phyloP scores from a whole-genome alignment of 2,329 filamentous ascomycete genomes.

The Phyllosticta capitalensis region DNA sequence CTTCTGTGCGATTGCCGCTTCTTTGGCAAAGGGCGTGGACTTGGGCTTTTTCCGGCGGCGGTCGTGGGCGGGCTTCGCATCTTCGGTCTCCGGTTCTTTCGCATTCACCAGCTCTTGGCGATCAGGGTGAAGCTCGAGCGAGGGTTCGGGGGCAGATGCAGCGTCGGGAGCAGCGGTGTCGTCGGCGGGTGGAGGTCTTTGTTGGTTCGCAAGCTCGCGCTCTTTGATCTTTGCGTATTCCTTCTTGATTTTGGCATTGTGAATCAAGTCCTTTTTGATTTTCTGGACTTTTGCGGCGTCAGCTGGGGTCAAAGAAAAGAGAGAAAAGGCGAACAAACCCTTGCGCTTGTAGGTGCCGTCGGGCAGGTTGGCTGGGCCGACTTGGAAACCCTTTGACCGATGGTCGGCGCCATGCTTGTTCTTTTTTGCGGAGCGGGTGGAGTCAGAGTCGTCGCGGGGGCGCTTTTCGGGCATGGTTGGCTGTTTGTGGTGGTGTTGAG shows the following conservation, averaged over 20 bases:
- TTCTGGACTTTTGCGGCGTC: constrained; percentile 54
- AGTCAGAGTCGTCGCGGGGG: constrained; percentile 37
- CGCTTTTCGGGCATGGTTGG: constrained; percentile 51
- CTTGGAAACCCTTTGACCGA: constrained; percentile 62
- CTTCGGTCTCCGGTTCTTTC: constrained; percentile 13
- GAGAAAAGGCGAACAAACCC: constrained; percentile 32
- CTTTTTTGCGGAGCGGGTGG: constrained; percentile 37
- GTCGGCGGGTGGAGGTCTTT: constrained; percentile 20
- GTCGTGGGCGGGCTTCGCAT: constrained; percentile 14
- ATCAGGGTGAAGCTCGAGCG: constrained; percentile 50
- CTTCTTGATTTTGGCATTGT: constrained; percentile 89
- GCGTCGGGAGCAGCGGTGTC: constrained; percentile 16
- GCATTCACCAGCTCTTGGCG: constrained; percentile 50
- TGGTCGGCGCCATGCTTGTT: constrained; percentile 12
- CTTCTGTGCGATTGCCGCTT: constrained; percentile 38
- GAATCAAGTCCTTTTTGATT: constrained; percentile 81
- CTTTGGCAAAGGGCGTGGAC: constrained; percentile 33
- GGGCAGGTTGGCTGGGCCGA: constrained; percentile 83
- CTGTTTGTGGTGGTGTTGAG: too few relatives aligned
- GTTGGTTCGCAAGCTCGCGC: constrained; percentile 22
- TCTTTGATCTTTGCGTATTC: constrained; percentile 82
- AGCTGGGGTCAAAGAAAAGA: constrained; percentile 1
- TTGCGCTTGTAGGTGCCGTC: constrained; percentile 84
- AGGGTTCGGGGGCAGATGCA: constrained; percentile 22
- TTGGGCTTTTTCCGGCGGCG: constrained; percentile 18